Evolutionary conservation across 139 green algal species (phyloP).

Genomic region (Microglena sp.): DNA sequence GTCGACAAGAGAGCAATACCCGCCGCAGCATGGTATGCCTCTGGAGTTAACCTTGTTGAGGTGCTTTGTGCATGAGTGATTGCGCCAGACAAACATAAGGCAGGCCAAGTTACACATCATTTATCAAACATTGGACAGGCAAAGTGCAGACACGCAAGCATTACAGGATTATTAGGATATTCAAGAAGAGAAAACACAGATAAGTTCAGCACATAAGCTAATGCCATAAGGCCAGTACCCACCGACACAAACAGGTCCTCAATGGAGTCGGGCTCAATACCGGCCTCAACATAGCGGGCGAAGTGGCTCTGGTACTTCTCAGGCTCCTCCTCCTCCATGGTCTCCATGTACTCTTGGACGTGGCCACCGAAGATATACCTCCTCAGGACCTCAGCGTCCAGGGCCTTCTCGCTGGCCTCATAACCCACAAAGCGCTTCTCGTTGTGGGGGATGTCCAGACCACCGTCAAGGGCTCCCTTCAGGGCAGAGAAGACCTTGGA

Average conservation of each 20-base stretch:
- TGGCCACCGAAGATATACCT: constrained; percentile 94
- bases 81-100: no score
- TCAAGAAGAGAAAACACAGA: no score
- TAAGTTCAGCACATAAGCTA: no score
- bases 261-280: constrained; percentile 3
- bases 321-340: constrained; percentile 90
- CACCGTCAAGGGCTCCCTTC: constrained; percentile 91
- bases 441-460: constrained; percentile 95
- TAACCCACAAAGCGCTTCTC: constrained; percentile 98
- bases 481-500: constrained; percentile 60
- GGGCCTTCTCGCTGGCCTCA: constrained; percentile 72
- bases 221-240: no score
- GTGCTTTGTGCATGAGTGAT: no score
- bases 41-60: no score
- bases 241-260: constrained; percentile 16
- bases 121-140: no score
- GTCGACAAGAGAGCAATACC: no score
- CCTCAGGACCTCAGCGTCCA: constrained; percentile 80
- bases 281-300: constrained; percentile 11
- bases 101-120: no score
- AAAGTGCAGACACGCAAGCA: no score
- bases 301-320: constrained; percentile 81
- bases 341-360: constrained; percentile 96
- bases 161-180: no score
- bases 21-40: no score